Evolutionary conservation across 225 moss, liverwort and hornwort species (phyloP).

Genomic region (Climacium dendroides): DNA sequence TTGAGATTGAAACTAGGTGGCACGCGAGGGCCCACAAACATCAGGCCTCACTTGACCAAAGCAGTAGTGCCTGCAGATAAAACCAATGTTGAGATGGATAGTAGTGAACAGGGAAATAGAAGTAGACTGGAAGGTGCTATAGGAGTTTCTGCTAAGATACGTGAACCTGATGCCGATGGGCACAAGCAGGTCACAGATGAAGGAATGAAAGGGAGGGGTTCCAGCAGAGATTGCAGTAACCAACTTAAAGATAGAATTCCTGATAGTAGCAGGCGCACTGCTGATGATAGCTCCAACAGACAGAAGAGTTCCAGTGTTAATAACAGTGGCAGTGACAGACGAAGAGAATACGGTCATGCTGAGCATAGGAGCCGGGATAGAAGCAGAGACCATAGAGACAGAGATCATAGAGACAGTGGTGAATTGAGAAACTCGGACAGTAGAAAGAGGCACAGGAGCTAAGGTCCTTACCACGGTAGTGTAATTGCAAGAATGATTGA

Average conservation of each 20-base stretch:
- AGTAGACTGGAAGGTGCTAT: background rate
- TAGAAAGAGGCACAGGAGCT: slow-evolving; percentile 26
- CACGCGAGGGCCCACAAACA: background rate
- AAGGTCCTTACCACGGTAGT: background rate
- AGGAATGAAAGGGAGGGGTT: background rate
- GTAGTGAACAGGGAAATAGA: background rate
- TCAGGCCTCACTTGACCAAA: background rate
- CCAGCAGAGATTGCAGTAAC: background rate
- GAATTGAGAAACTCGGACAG: slow-evolving; percentile 1
- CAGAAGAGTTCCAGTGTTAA: background rate
- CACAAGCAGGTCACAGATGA: background rate
- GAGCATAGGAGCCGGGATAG: background rate
- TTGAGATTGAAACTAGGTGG: slow-evolving; percentile 12
- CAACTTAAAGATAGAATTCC: background rate
- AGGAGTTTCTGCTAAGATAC: background rate
- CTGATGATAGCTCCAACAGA: background rate
- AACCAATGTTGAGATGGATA: background rate
- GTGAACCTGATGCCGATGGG: background rate
- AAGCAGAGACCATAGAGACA: background rate
- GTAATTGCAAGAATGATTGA: background rate
- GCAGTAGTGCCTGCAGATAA: background rate
- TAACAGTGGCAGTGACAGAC: background rate
- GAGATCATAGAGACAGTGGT: background rate
- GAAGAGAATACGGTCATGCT: background rate
- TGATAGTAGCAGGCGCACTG: background rate